Evolutionary conservation across 1,284 basidiomycete genomes (phyloP).

Genomic region (Ustilago hordei): DNA sequence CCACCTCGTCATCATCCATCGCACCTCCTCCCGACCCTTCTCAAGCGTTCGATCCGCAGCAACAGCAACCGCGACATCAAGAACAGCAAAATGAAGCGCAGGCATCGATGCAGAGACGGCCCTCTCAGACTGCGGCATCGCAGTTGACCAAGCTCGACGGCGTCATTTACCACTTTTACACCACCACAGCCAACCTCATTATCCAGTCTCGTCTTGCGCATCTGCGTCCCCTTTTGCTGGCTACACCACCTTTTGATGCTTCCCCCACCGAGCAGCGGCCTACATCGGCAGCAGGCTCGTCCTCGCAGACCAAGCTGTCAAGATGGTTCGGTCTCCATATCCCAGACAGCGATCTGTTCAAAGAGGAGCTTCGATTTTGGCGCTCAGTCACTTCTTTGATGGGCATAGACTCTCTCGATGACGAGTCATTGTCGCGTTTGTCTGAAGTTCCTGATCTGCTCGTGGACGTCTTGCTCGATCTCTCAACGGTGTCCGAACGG

Average conservation of each 20-base stretch:
- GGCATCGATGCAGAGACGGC: conserved; percentile 12
- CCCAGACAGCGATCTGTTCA: conserved; percentile 67
- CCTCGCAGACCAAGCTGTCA: conserved; percentile 30
- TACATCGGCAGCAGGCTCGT: not conserved
- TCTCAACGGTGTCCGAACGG: conserved; percentile 30
- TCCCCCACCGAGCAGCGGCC: conserved; percentile 8
- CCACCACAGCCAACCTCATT: conserved; percentile 68
- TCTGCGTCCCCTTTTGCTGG: conserved; percentile 28
- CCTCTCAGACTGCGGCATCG: conserved; percentile 24
- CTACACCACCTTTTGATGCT: conserved; percentile 21
- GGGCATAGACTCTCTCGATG: conserved; percentile 11
- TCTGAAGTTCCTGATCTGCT: conserved; percentile 63
- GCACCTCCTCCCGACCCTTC: conserved; percentile 17
- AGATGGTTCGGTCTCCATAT: conserved; percentile 70
- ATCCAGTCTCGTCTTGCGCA: conserved; percentile 64
- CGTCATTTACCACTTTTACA: conserved; percentile 68
- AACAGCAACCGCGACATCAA: conserved; percentile 7
- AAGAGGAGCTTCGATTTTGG: conserved; percentile 68
- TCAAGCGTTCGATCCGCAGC: conserved; percentile 19
- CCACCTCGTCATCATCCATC: conserved; percentile 30
- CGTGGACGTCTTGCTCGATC: conserved; percentile 69
- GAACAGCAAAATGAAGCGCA: conserved; percentile 19
- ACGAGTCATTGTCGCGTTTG: not conserved
- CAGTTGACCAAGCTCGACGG: conserved; percentile 52
- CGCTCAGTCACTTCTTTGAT: conserved; percentile 49